Evolutionary conservation across 2,329 filamentous ascomycete genomes (phyloP).

Genomic region (Paracamarosporium sp.): DNA sequence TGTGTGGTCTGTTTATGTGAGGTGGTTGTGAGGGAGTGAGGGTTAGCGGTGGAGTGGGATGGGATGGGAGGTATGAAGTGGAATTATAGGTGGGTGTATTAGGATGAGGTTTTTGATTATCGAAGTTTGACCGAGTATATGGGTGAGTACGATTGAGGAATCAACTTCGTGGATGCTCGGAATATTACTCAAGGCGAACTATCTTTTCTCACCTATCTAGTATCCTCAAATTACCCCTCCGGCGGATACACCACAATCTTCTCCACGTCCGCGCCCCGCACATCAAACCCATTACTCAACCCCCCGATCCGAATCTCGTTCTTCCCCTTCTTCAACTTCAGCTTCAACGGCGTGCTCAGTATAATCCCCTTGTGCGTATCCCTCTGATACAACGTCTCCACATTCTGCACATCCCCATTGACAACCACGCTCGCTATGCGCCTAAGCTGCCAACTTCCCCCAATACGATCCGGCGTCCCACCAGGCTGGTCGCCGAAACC

Average conservation of each 20-base stretch:
- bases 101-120: too few species aligned
- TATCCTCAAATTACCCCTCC: conserved; percentile 46
- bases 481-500: conserved; percentile 62
- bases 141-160: too few species aligned
- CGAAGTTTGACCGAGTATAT: too few species aligned
- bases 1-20: too few species aligned
- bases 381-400: conserved; percentile 60
- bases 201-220: not conserved
- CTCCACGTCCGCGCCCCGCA: conserved; percentile 66
- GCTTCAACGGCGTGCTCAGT: conserved; percentile 62
- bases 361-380: conserved; percentile 68
- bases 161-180: too few species aligned
- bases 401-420: conserved; percentile 58
- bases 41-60: too few species aligned
- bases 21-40: too few species aligned
- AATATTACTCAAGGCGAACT: not conserved
- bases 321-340: conserved; percentile 62
- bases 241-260: conserved; percentile 66
- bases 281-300: conserved; percentile 62
- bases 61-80: too few species aligned
- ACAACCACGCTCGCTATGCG: conserved; percentile 67
- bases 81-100: too few species aligned
- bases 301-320: conserved; percentile 67
- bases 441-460: conserved; percentile 65
- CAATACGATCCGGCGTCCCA: conserved; percentile 65